Conservation (phyloP, 202 grass and related monocot species). For the Setaria italica region DNA sequence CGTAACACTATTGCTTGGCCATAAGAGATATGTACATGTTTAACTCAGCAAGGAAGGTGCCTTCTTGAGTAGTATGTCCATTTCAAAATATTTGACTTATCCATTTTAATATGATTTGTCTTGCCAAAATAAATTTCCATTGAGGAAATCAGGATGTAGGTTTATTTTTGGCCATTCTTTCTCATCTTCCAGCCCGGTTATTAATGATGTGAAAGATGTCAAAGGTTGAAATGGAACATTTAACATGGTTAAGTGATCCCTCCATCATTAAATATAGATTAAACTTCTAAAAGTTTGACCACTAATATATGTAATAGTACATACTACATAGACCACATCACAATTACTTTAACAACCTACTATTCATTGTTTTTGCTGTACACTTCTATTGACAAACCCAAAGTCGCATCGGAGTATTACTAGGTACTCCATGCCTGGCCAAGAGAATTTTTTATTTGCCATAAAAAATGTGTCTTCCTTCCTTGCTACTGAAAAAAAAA, state of each 20-base stretch:
- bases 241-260: too few species aligned
- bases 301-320: neutral
- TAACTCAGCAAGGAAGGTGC: neutral
- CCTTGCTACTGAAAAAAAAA: too few species aligned
- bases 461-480: too few species aligned
- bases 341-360: neutral
- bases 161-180: neutral
- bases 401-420: too few species aligned
- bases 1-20: constrained; percentile 5
- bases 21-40: constrained; percentile 15
- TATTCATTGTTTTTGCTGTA: too few species aligned
- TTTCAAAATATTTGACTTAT: neutral
- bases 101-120: neutral
- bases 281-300: neutral
- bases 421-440: too few species aligned
- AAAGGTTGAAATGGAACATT: too few species aligned
- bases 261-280: neutral
- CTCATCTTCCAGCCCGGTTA: neutral
- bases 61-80: neutral
- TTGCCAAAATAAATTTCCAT: neutral
- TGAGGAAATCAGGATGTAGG: too few species aligned
- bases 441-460: too few species aligned
- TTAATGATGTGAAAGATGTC: neutral
- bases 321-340: neutral
- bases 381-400: too few species aligned